Evolutionary conservation across 73 alveolate genomes (phyloP).

Genomic region (Paraurostyla sp.): DNA sequence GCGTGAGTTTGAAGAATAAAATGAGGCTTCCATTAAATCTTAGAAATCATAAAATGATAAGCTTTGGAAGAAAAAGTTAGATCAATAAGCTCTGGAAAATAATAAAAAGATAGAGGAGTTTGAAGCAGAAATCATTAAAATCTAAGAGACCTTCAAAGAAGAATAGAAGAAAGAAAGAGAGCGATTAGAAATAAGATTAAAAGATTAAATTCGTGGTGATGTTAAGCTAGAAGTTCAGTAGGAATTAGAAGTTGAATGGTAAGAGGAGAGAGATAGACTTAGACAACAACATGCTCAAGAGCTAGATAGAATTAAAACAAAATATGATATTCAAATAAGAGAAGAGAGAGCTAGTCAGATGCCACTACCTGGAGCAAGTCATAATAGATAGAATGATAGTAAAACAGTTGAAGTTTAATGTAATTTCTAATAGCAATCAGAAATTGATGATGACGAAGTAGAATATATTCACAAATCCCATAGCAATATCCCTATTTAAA

Average conservation of each 20-base stretch:
- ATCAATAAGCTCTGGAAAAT: background rate
- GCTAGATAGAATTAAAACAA: constrained; percentile 17
- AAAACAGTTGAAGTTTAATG: constrained; percentile 10
- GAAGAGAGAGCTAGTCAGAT: constrained; percentile 53
- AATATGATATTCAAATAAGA: constrained; percentile 18
- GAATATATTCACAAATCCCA: background rate
- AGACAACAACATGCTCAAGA: background rate
- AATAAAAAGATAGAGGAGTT: background rate
- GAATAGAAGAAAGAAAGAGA: constrained; percentile 39
- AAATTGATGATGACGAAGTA: background rate
- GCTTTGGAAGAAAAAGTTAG: constrained; percentile 12
- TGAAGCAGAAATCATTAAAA: background rate
- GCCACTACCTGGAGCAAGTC: background rate
- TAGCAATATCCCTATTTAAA: background rate
- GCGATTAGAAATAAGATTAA: background rate
- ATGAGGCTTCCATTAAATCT: background rate
- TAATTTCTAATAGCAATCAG: background rate
- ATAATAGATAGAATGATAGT: background rate
- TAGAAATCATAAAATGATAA: background rate
- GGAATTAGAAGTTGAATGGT: constrained; percentile 34
- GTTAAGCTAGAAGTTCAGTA: constrained; percentile 1
- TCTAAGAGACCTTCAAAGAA: background rate
- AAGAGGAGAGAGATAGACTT: background rate
- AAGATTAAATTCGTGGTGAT: background rate
- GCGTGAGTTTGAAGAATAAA: constrained; percentile 5